Evolutionary conservation across 2,329 filamentous ascomycete genomes (phyloP), one percentile per base, ranked within the genome.

Genomic region (Lachnellula occidentalis): DNA sequence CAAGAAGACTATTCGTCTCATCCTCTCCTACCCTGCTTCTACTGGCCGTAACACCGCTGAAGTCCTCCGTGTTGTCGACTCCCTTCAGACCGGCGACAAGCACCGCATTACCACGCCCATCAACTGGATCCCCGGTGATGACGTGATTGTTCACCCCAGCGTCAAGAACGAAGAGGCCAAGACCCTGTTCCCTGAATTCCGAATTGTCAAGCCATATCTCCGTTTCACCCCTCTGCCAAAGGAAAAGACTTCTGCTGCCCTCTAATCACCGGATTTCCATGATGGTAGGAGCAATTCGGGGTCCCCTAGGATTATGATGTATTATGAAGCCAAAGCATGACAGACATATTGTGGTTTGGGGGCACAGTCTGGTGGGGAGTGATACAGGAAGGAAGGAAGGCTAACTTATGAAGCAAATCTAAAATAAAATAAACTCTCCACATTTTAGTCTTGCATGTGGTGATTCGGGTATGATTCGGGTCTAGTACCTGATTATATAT

Each of bases 1-100:
- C 61, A 84, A 83, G 74, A 96, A 95, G 85, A 92, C 87, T 73
- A 94, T 96, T 75, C 87, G 92, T 66, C 84, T 92, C 71, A 95
- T 90, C 72, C 87, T 96, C 77, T 86, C 88, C 70, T 96, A 96
- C 79, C 92, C 92, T 43, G 91, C 92, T 58, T 92, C 87, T 56
- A 95, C 90, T 45, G 92, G 92, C 74, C 85, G 88, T 70, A 92
- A 91, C 79, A 85, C 86, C 59, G 79, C 83, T 64, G 88, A 91
- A 79, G 85, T 92, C 50, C 82, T 91, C 65, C 85, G 87, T 68
- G 85, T 90, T 63, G 75, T 91, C 71, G 87, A 91, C 77, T 88
- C 86, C 54, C 81, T 91, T 61, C 87, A 90, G 79, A 85, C 84
- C 24, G 90, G 87, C 56, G 92, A 96, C 76, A 91, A 90, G 82